phyloP scores from a whole-genome alignment of 352 stramenopile species.

The Pythium phragmitis region DNA sequence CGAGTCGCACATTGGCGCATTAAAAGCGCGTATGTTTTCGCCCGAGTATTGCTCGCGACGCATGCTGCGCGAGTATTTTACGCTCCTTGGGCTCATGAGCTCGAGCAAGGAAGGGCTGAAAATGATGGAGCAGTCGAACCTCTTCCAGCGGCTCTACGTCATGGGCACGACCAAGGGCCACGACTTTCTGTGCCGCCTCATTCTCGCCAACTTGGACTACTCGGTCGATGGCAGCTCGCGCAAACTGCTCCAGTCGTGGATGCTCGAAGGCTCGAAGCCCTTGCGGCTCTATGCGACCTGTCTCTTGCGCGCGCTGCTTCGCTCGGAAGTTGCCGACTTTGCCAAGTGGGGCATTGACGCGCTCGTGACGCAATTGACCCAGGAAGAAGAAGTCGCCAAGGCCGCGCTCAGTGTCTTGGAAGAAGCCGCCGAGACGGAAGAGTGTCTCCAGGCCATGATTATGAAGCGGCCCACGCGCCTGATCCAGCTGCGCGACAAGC shows the following conservation, averaged over 20 bases:
- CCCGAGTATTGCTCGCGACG: constrained; percentile 81
- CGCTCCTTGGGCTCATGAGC: constrained; percentile 85
- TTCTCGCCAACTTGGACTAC: constrained; percentile 88
- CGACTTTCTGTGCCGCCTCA: constrained; percentile 87
- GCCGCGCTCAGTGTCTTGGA: constrained; percentile 86
- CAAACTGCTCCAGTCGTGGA: constrained; percentile 87
- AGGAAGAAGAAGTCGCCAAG: constrained; percentile 84
- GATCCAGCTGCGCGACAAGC: constrained; percentile 77
- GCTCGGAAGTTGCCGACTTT: constrained; percentile 86
- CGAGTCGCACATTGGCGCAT: constrained; percentile 84
- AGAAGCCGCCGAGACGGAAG: constrained; percentile 81
- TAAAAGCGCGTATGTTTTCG: constrained; percentile 88
- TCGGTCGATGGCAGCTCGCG: constrained; percentile 84
- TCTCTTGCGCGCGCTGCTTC: constrained; percentile 73
- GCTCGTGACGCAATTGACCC: constrained; percentile 80
- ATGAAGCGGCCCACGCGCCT: constrained; percentile 73
- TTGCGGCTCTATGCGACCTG: constrained; percentile 85
- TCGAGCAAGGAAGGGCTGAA: constrained; percentile 88
- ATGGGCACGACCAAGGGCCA: constrained; percentile 88
- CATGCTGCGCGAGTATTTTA: constrained; percentile 91
- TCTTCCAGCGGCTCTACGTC: constrained; percentile 85
- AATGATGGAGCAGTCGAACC: constrained; percentile 90
- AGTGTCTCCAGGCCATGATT: constrained; percentile 85
- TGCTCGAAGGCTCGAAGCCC: constrained; percentile 82
- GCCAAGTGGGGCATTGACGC: constrained; percentile 87